Base-by-base conservation (phyloP, 2,329 filamentous ascomycete species). In the Stenocarpella maydis region DNA sequence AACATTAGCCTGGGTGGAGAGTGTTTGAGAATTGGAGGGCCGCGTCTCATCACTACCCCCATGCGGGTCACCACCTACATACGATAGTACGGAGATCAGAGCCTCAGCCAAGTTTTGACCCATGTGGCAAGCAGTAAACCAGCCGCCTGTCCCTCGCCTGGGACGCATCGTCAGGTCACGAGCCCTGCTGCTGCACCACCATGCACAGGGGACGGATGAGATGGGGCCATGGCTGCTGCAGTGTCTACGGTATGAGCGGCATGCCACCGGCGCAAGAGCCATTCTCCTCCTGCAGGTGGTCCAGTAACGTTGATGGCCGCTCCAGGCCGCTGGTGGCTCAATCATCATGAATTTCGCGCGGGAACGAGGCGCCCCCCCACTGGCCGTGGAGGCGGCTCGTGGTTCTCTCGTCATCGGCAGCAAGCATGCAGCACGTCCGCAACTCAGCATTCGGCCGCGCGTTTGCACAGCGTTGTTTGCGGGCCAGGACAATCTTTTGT, bases 371-470 rank as follows among this genome's bases (percentile, higher is more conserved):
- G n/a, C 34, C 34, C 3, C 28, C 37, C 41, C 28, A 37, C 28
- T 21, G 19, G 43, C 17, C 58, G 43, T 43, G 21, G 31, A 58
- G 58, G 58, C 28, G 58, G 28, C 8, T n/a, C 54, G 21, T 19
- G 37, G 10, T 43, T 37, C 28, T 37, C 43, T 49, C 43, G 26
- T 19, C 43, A 49, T 55, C 65, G 31, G 67, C 67, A 49, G 37
- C 37, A 28, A 71, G 74, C 72, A 53, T 70, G 69, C 66, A 64
- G 72, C 73, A 71, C 68, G 74, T 73, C 71, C 67, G 72, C 69
- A 73, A 71, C 43, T 65, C 53, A 52, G 43, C 28, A 49, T 47
- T 19, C 28, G 28, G 49, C n/a, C 52, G 54, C 55, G 43, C 60
- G 58, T 47, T 54, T 47, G 24, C 41, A 71, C 14, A 45, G 28